A percentile compares a stretch with the other conserved stretches of the same genome.
Conservation (phyloP, 2,329 filamentous ascomycete species). For the Corinectria fuckeliana region DNA sequence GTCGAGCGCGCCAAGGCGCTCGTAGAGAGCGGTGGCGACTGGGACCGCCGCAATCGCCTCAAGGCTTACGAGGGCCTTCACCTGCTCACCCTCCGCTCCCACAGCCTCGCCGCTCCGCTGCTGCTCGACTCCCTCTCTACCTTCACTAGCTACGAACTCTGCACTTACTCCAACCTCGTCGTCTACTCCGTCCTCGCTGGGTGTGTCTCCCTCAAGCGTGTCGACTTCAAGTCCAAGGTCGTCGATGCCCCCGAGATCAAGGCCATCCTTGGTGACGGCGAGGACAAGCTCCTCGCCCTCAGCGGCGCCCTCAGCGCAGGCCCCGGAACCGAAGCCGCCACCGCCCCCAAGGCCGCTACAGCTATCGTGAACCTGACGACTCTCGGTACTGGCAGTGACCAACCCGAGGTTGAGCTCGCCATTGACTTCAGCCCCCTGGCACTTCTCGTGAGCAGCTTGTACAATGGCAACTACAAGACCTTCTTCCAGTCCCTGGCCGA, state of each 20-base stretch:
- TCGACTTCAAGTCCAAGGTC: slow-evolving; percentile 99
- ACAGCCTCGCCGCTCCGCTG: slow-evolving; percentile 87
- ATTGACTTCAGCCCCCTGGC: slow-evolving; percentile 91
- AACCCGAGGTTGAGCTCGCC: slow-evolving; percentile 79
- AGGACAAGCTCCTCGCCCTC: slow-evolving; percentile 85
- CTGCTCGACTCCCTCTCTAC: slow-evolving; percentile 97
- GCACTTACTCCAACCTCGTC: slow-evolving; percentile 93
- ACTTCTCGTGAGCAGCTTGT: slow-evolving; percentile 87
- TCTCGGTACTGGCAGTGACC: slow-evolving; percentile 72
- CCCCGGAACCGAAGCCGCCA: slow-evolving; percentile 79
- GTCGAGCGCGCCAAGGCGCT: slow-evolving; percentile 88
- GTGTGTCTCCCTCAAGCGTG: slow-evolving; percentile 91
- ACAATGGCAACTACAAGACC: slow-evolving; percentile 90
- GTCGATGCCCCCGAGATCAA: slow-evolving; percentile 98
- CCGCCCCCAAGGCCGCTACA: slow-evolving; percentile 61
- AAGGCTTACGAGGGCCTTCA: slow-evolving; percentile 98
- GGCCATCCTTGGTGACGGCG: slow-evolving; percentile 88
- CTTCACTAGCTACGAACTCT: slow-evolving; percentile 98
- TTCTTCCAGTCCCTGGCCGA: slow-evolving; percentile 91
- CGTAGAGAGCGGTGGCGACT: slow-evolving; percentile 95
- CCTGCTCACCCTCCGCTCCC: slow-evolving; percentile 88
- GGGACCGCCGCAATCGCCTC: slow-evolving; percentile 96
- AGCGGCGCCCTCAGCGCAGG: slow-evolving; percentile 82
- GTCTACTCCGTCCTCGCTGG: slow-evolving; percentile 95
- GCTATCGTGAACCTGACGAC: slow-evolving; percentile 88